These are phyloP conservation scores for Camillea tinctor DNA, from an alignment of 2,329 filamentous ascomycete genomes.

Conservation along the genomic window DNA sequence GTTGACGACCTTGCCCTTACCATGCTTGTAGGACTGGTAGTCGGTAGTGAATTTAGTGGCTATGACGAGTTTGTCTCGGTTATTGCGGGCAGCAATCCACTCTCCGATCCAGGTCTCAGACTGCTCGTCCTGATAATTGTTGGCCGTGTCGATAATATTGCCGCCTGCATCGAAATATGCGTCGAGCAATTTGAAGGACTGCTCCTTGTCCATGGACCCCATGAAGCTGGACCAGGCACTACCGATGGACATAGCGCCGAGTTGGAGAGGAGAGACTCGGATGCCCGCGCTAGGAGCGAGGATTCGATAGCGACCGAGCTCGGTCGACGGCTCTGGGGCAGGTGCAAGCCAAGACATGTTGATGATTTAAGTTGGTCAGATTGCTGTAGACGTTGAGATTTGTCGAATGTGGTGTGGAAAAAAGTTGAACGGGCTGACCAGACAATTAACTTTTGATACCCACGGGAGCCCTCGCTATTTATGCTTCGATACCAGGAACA, in stretches of 20 bases:
- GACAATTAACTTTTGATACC: no score
- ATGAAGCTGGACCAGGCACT: conserved; percentile 43
- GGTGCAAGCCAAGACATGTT: background rate
- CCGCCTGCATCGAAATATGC: conserved; percentile 56
- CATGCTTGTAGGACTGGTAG: conserved; percentile 36
- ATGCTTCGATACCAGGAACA: no score
- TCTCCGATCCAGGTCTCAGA: conserved; percentile 58
- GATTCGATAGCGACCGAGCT: conserved; percentile 52
- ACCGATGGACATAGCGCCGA: conserved; percentile 55
- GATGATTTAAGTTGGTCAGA: background rate
- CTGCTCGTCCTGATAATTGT: conserved; percentile 57
- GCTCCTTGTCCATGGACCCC: conserved; percentile 54
- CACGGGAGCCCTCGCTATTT: no score
- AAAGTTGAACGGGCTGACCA: no score
- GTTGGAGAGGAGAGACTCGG: conserved; percentile 50
- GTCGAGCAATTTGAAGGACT: conserved; percentile 57
- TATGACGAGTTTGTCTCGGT: conserved; percentile 53
- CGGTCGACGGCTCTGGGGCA: conserved; percentile 44
- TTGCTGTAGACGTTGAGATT: no score
- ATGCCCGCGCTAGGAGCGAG: conserved; percentile 50
- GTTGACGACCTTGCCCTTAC: conserved; percentile 43
- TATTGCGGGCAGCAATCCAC: conserved; percentile 50
- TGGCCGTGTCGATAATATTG: conserved; percentile 68
- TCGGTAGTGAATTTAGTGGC: conserved; percentile 57
- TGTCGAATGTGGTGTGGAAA: no score